A percentile compares a stretch with the other conserved stretches of the same genome.
These are phyloP conservation scores for Plantago coronopus DNA, from an alignment of 305 asterid genomes.

Conservation along the genomic window DNA sequence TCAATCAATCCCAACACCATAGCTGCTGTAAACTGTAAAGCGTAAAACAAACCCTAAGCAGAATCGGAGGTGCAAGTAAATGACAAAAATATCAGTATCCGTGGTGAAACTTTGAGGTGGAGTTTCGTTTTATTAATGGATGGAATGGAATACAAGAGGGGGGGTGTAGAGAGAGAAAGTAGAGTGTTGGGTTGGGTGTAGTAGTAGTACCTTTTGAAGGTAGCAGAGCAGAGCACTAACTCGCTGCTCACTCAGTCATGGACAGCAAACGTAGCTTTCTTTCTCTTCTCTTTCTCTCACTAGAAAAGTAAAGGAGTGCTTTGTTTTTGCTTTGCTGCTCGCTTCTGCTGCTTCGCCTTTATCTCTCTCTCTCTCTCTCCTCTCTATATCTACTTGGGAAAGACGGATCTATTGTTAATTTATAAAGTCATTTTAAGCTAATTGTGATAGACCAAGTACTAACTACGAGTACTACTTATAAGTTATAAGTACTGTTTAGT, in stretches of 20 bases:
- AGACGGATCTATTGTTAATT: neutral
- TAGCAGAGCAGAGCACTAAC: constrained; percentile 26
- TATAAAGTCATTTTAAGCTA: no score
- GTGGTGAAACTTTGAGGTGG: no score
- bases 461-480: no score
- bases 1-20: constrained; percentile 60
- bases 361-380: no score
- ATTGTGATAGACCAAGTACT: no score
- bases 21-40: no score
- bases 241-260: constrained; percentile 21
- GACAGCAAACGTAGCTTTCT: constrained; percentile 28
- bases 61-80: constrained; percentile 12
- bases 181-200: constrained; percentile 19
- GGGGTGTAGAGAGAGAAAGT: neutral
- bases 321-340: neutral
- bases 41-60: constrained; percentile 29
- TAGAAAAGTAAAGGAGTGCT: constrained; percentile 21
- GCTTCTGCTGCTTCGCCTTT: neutral
- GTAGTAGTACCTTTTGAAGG: constrained; percentile 24
- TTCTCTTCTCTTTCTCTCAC: constrained; percentile 39
- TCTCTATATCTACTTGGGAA: neutral
- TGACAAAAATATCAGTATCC: neutral
- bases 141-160: no score
- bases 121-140: no score
- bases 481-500: no score